Percentiles rank a stretch among this genome's conserved stretches.
Conservation (phyloP, 2,329 filamentous ascomycete species). For the Chaetothyriales sp. region DNA sequence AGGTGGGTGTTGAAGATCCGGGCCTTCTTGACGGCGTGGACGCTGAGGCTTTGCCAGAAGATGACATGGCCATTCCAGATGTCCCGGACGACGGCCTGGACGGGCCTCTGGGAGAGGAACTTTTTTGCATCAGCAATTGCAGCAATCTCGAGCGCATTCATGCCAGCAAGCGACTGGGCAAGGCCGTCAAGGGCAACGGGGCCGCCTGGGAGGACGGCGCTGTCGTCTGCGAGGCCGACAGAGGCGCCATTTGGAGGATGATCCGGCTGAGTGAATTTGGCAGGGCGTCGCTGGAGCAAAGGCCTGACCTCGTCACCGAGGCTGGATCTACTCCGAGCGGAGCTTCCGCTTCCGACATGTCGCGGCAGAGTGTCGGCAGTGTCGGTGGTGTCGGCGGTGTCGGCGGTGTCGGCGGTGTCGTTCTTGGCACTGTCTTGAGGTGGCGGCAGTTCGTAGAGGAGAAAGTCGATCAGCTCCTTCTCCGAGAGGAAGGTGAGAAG, state of each 20-base stretch:
- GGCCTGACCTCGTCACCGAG: slow-evolving; percentile 20
- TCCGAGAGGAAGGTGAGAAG: slow-evolving; percentile 44
- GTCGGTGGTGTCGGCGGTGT: no score
- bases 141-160: slow-evolving; percentile 81
- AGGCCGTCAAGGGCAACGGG: slow-evolving; percentile 35
- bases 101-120: slow-evolving; percentile 65
- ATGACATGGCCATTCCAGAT: slow-evolving; percentile 80
- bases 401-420: no score
- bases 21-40: slow-evolving; percentile 60
- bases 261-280: slow-evolving; percentile 6
- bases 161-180: slow-evolving; percentile 57
- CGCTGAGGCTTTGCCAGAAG: slow-evolving; percentile 69
- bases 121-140: slow-evolving; percentile 70
- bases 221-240: slow-evolving; percentile 2
- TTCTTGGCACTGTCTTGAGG: slow-evolving; percentile 3
- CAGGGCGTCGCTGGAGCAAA: slow-evolving; percentile 16
- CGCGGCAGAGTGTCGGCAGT: not conserved
- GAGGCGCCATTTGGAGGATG: slow-evolving; percentile 9
- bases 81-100: slow-evolving; percentile 70
- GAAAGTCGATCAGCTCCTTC: slow-evolving; percentile 42
- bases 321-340: not conserved
- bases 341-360: slow-evolving; percentile 6
- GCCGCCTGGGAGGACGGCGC: slow-evolving; percentile 3
- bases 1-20: slow-evolving; percentile 57
- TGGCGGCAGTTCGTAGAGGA: slow-evolving; percentile 41